Conservation (phyloP, 495 filamentous ascomycete genomes). For the Terfezia claveryi region DNA sequence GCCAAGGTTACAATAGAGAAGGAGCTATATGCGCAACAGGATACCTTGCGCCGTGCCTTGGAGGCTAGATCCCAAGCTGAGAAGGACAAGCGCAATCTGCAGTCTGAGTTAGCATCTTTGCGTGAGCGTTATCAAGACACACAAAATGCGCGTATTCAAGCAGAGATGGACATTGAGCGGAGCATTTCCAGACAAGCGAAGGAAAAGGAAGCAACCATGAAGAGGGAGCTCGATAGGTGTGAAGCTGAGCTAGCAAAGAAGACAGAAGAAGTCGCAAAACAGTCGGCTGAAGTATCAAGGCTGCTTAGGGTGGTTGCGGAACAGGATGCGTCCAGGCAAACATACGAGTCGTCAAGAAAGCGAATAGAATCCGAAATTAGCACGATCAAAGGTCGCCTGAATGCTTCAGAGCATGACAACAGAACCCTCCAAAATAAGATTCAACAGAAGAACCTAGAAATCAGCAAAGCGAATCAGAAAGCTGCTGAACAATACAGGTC, state of each 20-base stretch:
- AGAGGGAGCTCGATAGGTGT: slow-evolving; percentile 55
- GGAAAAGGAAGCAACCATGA: slow-evolving; percentile 57
- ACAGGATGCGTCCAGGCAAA: slow-evolving; percentile 78
- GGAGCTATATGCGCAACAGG: slow-evolving; percentile 94
- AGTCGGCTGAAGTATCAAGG: slow-evolving; percentile 55
- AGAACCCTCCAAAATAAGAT: slow-evolving; percentile 86
- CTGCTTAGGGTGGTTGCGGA: slow-evolving; percentile 66
- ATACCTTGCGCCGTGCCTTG: slow-evolving; percentile 68
- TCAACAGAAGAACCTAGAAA: slow-evolving; percentile 93
- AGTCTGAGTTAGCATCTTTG: slow-evolving; percentile 60
- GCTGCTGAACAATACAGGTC: slow-evolving; percentile 66
- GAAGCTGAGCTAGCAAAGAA: slow-evolving; percentile 46
- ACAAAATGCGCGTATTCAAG: slow-evolving; percentile 64
- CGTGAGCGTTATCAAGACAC: slow-evolving; percentile 60
- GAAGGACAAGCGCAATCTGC: slow-evolving; percentile 69
- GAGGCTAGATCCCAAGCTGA: slow-evolving; percentile 61
- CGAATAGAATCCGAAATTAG: slow-evolving; percentile 80
- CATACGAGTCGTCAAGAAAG: slow-evolving; percentile 16
- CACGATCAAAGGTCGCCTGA: slow-evolving; percentile 71
- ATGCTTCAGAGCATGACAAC: slow-evolving; percentile 93
- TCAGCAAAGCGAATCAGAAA: slow-evolving; percentile 69
- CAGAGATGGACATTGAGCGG: slow-evolving; percentile 60
- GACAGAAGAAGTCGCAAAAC: slow-evolving; percentile 49
- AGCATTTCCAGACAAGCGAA: slow-evolving; percentile 54
- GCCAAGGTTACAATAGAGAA: slow-evolving; percentile 96